These are phyloP conservation scores for Melampsora larici-populina DNA, from an alignment of 1,284 basidiomycete species.

Conservation along the genomic window DNA sequence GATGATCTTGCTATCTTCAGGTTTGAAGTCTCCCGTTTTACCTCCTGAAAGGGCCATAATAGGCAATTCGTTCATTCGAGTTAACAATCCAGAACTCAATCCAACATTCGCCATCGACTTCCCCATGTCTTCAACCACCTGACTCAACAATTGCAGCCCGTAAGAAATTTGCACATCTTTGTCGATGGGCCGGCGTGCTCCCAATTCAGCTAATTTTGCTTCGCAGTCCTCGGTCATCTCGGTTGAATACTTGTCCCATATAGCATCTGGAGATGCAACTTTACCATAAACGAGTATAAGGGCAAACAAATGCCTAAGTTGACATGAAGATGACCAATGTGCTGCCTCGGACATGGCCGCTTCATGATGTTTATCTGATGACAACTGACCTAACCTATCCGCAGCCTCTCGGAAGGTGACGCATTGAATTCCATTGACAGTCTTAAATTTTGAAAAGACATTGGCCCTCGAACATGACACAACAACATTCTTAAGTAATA, in stretches of 20 bases:
- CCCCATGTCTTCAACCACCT: slow-evolving; percentile 57
- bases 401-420: slow-evolving; percentile 55
- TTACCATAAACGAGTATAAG: slow-evolving; percentile 55
- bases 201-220: too few relatives aligned
- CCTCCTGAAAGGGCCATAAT: slow-evolving; percentile 44
- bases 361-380: slow-evolving; percentile 54
- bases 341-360: slow-evolving; percentile 57
- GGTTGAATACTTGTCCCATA: slow-evolving; percentile 55
- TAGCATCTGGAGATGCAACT: slow-evolving; percentile 51
- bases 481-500: slow-evolving; percentile 57
- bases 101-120: slow-evolving; percentile 50
- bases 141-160: slow-evolving; percentile 55
- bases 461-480: slow-evolving; percentile 54
- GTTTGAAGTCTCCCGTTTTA: too few relatives aligned
- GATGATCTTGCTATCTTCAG: not conserved
- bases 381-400: slow-evolving; percentile 55
- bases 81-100: too few relatives aligned
- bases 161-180: not conserved
- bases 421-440: slow-evolving; percentile 49
- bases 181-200: too few relatives aligned
- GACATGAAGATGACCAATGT: slow-evolving; percentile 55
- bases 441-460: slow-evolving; percentile 54
- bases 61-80: not conserved
- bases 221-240: slow-evolving; percentile 56
- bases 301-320: slow-evolving; percentile 56